phyloP scores from a whole-genome alignment of 2,329 filamentous ascomycete genomes.

The Fusarium veterinarium region DNA sequence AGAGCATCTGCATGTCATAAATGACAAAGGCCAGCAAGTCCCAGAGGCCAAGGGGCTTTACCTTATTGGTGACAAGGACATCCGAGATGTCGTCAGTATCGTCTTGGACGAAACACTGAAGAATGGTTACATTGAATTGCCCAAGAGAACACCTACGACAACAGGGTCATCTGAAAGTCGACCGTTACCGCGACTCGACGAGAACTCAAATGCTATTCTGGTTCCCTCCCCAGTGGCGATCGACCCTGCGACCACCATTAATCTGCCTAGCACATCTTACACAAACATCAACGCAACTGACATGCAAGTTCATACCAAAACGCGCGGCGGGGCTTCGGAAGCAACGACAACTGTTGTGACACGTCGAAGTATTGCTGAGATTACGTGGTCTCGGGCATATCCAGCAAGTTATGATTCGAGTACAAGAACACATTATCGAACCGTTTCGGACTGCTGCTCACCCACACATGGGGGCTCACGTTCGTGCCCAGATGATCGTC shows the following conservation, averaged over 20 bases:
- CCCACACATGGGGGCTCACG: conserved; percentile 20
- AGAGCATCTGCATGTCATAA: conserved; percentile 27
- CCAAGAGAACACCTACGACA: conserved; percentile 11
- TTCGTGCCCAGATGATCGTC: conserved; percentile 21
- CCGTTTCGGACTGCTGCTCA: conserved; percentile 39
- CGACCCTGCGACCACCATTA: conserved; percentile 52
- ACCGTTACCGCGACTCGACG: conserved; percentile 36
- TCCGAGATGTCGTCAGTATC: conserved; percentile 39
- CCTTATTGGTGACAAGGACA: conserved; percentile 39
- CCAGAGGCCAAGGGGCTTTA: conserved; percentile 31
- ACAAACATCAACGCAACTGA: conserved; percentile 39
- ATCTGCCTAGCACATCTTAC: conserved; percentile 48
- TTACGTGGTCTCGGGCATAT: conserved; percentile 44
- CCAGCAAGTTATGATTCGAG: conserved; percentile 1
- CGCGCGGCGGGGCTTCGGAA: conserved; percentile 27
- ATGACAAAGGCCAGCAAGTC: conserved; percentile 22
- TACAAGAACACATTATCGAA: conserved; percentile 13
- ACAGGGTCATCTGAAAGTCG: conserved; percentile 8
- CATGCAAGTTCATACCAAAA: conserved; percentile 37
- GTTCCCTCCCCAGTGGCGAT: conserved; percentile 38
- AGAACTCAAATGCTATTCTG: conserved; percentile 39
- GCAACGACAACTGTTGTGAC: conserved; percentile 47
- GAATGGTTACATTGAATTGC: neutral
- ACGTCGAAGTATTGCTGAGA: conserved; percentile 46
- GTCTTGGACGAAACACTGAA: conserved; percentile 32